Evolutionary conservation across 371 early-diverging fungal species (phyloP).

Genomic region (Conidiobolus coronatus): DNA sequence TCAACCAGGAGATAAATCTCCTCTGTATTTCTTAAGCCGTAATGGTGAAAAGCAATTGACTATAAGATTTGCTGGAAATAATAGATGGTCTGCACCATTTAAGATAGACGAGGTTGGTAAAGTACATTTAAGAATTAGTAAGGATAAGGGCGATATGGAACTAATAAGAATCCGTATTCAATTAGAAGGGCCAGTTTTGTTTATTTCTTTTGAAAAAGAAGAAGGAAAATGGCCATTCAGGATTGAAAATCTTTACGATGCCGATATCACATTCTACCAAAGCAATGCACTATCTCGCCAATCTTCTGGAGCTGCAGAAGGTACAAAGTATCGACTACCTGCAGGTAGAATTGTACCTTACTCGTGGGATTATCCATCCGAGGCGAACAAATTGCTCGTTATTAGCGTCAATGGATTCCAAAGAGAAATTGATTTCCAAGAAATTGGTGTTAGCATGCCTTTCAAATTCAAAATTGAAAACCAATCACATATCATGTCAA

Average conservation of each 20-base stretch:
- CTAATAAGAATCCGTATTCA: conserved; percentile 53
- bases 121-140: conserved; percentile 46
- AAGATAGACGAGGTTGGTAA: conserved; percentile 70
- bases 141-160: conserved; percentile 17
- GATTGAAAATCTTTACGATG: conserved; percentile 64
- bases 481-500: conserved; percentile 27
- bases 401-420: conserved; percentile 44
- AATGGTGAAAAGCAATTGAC: conserved; percentile 37
- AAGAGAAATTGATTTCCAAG: conserved; percentile 57
- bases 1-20: conserved; percentile 27
- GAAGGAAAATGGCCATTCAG: conserved; percentile 76
- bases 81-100: conserved; percentile 80
- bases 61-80: conserved; percentile 42
- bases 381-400: conserved; percentile 45
- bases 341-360: conserved; percentile 49
- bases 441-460: conserved; percentile 71
- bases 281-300: conserved; percentile 11
- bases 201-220: conserved; percentile 55
- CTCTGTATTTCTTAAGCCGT: conserved; percentile 41
- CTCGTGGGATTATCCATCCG: conserved; percentile 83
- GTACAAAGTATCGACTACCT: conserved; percentile 23
- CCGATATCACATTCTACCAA: conserved; percentile 64
- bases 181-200: conserved; percentile 73
- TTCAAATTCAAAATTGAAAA: conserved; percentile 28
- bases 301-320: neutral